Evolutionary conservation across 768 basidiomycete genomes (phyloP), one percentile per base, ranked within the genome.

Genomic region (Amanita thiersii): DNA sequence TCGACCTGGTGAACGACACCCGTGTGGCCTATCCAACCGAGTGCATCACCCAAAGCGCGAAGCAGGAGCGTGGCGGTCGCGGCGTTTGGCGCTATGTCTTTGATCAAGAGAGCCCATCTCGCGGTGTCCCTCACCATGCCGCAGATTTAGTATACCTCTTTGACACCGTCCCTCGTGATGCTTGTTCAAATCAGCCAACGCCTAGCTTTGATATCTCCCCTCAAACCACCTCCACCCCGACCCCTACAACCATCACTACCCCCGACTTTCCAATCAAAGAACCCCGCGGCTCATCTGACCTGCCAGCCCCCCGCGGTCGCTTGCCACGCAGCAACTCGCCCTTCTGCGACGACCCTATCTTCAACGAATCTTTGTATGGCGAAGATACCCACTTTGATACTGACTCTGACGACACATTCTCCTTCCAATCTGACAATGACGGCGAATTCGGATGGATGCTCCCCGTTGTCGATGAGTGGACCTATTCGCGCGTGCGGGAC

Each of bases 1-100:
- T 84, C n/a, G 85, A 87, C 34, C 68, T 88, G 23, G 73, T 88
- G 32, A 78, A 80, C 49, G 86, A 88, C 47, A 70, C 81, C 8
- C 75, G 80, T 18, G 68, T 87, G 24, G 80, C 81, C 10, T 88
- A 83, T 83, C 83, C 83, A 7, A 81, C 79, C 1, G 79, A 88
- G 18, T 75, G 78, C 47, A 61, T 81, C 25, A 73, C 70, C 2
- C 62, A 70, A 39, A 68, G 67, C 40, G 69, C 74, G 1, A 68
- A 68, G 40, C 63, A 58, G 12, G 73, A 69, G 36, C 64, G 73
- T 2, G 68, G 70, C 10, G 81, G 77, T 1, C 64, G 64, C 29
- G 72, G 72, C n/a, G 82, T 86, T 4, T 88, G 79, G 78, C 70
- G 86, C 44, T 88, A 84, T 50, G 76, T 85, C 12, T 88, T 88